phyloP scores from a whole-genome alignment of 768 basidiomycete species.

The Trametes coccinea region DNA sequence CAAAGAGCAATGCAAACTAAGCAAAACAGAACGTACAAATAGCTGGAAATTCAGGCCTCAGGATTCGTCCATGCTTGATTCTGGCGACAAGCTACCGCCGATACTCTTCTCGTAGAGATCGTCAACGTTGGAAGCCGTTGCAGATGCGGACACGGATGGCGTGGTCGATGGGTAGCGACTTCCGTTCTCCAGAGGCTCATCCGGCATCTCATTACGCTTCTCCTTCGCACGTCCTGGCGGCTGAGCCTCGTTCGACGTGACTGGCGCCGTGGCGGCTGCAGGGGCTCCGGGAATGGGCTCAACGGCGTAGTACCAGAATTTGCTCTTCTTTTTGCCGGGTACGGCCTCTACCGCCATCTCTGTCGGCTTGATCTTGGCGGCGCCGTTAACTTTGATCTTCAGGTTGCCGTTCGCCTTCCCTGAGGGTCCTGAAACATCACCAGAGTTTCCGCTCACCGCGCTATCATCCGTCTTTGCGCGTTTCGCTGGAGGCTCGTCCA shows the following conservation, averaged over 20 bases:
- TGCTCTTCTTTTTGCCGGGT: slow-evolving; percentile 81
- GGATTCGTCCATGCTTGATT: slow-evolving; percentile 38
- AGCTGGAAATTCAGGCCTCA: slow-evolving; percentile 16
- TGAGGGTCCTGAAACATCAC: slow-evolving; percentile 26
- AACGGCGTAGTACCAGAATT: slow-evolving; percentile 88
- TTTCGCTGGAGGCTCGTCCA: slow-evolving; percentile 58
- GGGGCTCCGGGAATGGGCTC: slow-evolving; percentile 57
- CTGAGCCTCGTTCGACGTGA: slow-evolving; percentile 11
- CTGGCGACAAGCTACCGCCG: slow-evolving; percentile 46
- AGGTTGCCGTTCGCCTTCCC: slow-evolving; percentile 36
- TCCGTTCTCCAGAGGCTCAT: slow-evolving; percentile 13
- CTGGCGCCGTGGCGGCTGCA: slow-evolving; percentile 20
- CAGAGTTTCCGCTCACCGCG: slow-evolving; percentile 36
- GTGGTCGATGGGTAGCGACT: slow-evolving; percentile 17
- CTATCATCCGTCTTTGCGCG: slow-evolving; percentile 81
- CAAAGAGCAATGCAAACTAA: slow-evolving; percentile 13
- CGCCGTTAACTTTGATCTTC: slow-evolving; percentile 54
- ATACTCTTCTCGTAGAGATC: slow-evolving; percentile 36
- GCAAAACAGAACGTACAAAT: slow-evolving; percentile 15
- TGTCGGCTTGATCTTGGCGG: slow-evolving; percentile 67
- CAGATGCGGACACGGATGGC: slow-evolving; percentile 22
- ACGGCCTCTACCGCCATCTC: slow-evolving; percentile 77
- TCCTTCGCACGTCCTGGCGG: neutral
- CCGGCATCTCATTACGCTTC: slow-evolving; percentile 12
- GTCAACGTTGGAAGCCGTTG: slow-evolving; percentile 20